A percentile compares a stretch with the other conserved stretches of the same genome.
Evolutionary conservation across 2,329 filamentous ascomycete genomes (phyloP).

Genomic region (Xylaria sp.): DNA sequence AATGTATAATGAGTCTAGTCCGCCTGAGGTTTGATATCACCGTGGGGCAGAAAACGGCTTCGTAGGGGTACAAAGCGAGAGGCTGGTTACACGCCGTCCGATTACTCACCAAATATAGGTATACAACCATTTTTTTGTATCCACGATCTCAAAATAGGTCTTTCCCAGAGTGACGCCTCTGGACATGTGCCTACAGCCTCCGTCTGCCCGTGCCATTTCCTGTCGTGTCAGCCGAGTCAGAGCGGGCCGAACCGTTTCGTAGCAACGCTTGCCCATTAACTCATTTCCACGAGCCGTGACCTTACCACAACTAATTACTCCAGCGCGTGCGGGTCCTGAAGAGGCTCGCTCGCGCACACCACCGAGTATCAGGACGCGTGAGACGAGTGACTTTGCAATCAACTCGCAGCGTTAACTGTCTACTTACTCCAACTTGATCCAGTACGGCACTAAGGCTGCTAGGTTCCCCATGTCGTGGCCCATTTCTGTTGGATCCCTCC

Average conservation of each 20-base stretch:
- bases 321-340: conserved; percentile 8
- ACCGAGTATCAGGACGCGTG: neutral
- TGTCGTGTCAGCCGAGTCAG: neutral
- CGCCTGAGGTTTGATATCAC: neutral
- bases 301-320: conserved; percentile 2
- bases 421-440: conserved; percentile 25
- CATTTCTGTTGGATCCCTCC: conserved; percentile 23
- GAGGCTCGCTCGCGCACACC: conserved; percentile 11
- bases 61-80: neutral
- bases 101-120: conserved; percentile 3
- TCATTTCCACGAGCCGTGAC: neutral
- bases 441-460: conserved; percentile 11
- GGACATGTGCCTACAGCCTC: neutral
- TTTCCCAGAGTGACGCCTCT: neutral
- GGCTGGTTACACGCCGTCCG: neutral
- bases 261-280: neutral
- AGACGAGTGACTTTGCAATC: conserved; percentile 26
- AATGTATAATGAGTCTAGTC: neutral
- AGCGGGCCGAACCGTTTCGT: conserved; percentile 26
- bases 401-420: conserved; percentile 20
- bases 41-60: neutral
- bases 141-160: neutral
- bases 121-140: conserved; percentile 8
- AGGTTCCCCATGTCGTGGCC: conserved; percentile 24
- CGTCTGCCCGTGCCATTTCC: conserved; percentile 10